Evolutionary conservation across 768 basidiomycete genomes (phyloP).

Genomic region (Pulveroboletus frians): DNA sequence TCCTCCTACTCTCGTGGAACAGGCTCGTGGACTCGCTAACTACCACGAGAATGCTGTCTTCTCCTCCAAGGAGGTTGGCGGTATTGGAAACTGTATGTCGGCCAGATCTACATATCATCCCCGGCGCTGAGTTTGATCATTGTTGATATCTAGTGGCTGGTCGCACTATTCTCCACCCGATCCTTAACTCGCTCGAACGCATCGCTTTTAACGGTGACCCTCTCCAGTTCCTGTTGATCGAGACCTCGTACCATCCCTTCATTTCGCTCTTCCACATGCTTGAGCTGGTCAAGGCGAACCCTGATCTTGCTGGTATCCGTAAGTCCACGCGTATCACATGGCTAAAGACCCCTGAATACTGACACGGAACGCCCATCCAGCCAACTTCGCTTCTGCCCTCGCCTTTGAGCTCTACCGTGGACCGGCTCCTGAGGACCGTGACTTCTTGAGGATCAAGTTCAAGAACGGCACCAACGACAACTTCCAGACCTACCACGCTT

Average conservation of each 20-base stretch:
- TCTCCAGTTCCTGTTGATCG: slow-evolving; percentile 70
- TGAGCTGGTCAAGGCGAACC: slow-evolving; percentile 51
- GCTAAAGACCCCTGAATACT: slow-evolving; percentile 6
- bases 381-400: slow-evolving; percentile 68
- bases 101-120: background rate
- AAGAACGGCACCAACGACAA: slow-evolving; percentile 68
- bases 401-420: slow-evolving; percentile 77
- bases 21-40: slow-evolving; percentile 70
- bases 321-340: slow-evolving; percentile 28
- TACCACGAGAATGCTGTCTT: slow-evolving; percentile 78
- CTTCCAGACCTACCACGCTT: slow-evolving; percentile 68
- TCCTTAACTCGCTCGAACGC: slow-evolving; percentile 67
- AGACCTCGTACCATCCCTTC: slow-evolving; percentile 88
- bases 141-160: slow-evolving; percentile 58
- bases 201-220: slow-evolving; percentile 78
- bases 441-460: slow-evolving; percentile 82
- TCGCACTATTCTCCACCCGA: slow-evolving; percentile 67
- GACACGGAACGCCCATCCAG: slow-evolving; percentile 33
- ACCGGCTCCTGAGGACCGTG: slow-evolving; percentile 67
- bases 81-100: slow-evolving; percentile 74
- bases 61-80: slow-evolving; percentile 51
- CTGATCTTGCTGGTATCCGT: slow-evolving; percentile 63
- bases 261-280: slow-evolving; percentile 82
- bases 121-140: slow-evolving; percentile 5
- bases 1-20: slow-evolving; percentile 72